phyloP scores from a whole-genome alignment of 2,329 filamentous ascomycete species.

The Onygenales sp. region DNA sequence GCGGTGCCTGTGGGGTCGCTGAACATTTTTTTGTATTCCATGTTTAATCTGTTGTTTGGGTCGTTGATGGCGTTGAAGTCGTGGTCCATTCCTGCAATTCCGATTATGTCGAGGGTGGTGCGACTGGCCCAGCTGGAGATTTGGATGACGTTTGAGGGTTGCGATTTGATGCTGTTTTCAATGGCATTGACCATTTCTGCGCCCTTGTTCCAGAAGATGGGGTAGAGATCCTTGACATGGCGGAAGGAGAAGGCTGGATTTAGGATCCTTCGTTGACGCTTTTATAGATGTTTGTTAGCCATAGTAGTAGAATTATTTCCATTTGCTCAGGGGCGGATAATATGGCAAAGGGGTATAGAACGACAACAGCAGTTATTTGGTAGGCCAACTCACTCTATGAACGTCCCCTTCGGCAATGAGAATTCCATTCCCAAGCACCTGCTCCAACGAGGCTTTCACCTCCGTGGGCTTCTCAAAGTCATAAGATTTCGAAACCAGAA shows the following conservation, averaged over 20 bases:
- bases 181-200: conserved; percentile 58
- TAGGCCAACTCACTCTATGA: conserved; percentile 50
- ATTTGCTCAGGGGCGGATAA: neutral
- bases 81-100: conserved; percentile 58
- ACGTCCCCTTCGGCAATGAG: conserved; percentile 84
- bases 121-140: conserved; percentile 56
- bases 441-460: conserved; percentile 31
- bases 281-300: neutral
- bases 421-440: conserved; percentile 33
- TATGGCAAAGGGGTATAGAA: neutral
- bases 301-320: neutral
- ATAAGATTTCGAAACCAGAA: conserved; percentile 60
- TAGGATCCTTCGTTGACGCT: conserved; percentile 62
- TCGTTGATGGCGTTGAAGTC: conserved; percentile 60
- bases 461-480: conserved; percentile 56
- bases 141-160: conserved; percentile 38
- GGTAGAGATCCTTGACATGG: conserved; percentile 75
- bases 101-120: conserved; percentile 66
- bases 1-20: conserved; percentile 5
- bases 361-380: neutral
- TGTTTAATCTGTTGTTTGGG: conserved; percentile 49
- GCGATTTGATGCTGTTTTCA: conserved; percentile 26
- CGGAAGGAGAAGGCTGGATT: conserved; percentile 79
- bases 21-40: conserved; percentile 22
- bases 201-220: conserved; percentile 73